phyloP scores from a whole-genome alignment of 2,329 filamentous ascomycete genomes.

The Colletotrichum scovillei region DNA sequence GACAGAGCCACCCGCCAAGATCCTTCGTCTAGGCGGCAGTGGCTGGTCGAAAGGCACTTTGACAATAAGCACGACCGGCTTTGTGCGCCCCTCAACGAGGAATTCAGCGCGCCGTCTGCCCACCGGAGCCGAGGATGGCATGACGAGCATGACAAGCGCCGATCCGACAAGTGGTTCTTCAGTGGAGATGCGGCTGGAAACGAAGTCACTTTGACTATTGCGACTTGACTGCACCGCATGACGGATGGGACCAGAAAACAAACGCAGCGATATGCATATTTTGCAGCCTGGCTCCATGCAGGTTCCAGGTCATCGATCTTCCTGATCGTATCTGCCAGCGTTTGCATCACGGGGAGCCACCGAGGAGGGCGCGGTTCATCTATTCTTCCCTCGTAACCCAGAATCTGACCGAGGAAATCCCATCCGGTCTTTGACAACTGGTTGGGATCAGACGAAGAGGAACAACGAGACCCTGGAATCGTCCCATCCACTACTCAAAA shows the following conservation, averaged over 20 bases:
- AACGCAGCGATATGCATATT: background rate
- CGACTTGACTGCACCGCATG: background rate
- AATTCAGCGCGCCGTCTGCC: background rate
- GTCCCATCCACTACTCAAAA: background rate
- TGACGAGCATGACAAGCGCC: slow-evolving; percentile 21
- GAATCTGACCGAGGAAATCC: slow-evolving; percentile 3
- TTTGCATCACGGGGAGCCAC: background rate
- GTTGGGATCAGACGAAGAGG: background rate
- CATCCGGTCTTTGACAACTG: background rate
- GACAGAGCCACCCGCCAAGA: background rate
- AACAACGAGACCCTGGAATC: background rate
- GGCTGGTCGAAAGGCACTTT: background rate
- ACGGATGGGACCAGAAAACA: background rate
- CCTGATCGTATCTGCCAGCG: background rate
- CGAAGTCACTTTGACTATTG: background rate
- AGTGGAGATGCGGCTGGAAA: slow-evolving; percentile 1
- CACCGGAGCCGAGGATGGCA: slow-evolving; percentile 8
- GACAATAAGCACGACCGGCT: background rate
- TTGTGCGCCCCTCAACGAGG: background rate
- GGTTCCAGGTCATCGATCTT: background rate
- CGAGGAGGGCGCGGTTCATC: background rate
- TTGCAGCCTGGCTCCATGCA: background rate
- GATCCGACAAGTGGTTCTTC: slow-evolving; percentile 10
- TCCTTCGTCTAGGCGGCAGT: background rate
- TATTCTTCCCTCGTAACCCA: slow-evolving; percentile 4